A percentile compares a stretch with the other conserved stretches of the same genome.
These are phyloP conservation scores for Chenopodium suecicum DNA, from an alignment of 148 eudicot species.

Conservation along the genomic window DNA sequence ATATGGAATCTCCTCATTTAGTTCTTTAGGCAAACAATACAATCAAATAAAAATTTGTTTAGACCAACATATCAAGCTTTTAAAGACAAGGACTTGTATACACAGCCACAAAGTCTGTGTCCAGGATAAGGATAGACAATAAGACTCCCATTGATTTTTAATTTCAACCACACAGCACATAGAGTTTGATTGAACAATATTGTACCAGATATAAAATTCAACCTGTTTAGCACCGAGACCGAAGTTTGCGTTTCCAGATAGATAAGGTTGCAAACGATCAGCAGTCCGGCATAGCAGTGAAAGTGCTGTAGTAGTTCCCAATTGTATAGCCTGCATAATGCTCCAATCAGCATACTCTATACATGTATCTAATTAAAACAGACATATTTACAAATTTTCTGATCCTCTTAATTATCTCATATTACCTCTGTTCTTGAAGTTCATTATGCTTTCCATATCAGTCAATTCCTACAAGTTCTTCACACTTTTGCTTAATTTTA, in stretches of 20 bases:
- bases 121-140: background rate
- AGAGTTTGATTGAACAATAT: background rate
- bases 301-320: conserved; percentile 66
- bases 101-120: background rate
- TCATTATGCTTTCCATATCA: too few species aligned
- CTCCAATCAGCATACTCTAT: background rate
- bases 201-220: conserved; percentile 3
- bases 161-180: background rate
- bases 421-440: too few species aligned
- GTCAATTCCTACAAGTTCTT: too few species aligned
- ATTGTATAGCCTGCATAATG: conserved; percentile 68
- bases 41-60: background rate
- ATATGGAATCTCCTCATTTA: background rate
- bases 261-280: conserved; percentile 48
- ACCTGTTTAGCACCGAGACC: conserved; percentile 82
- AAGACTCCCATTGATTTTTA: background rate
- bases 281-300: conserved; percentile 52
- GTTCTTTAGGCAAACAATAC: background rate
- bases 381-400: too few species aligned
- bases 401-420: too few species aligned
- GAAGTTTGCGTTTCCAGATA: conserved; percentile 55
- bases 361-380: background rate
- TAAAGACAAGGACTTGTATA: background rate
- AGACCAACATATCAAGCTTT: background rate
- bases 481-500: too few species aligned